Conservation (phyloP, 345 rosid genomes). For the Anastatica hierochuntica region DNA sequence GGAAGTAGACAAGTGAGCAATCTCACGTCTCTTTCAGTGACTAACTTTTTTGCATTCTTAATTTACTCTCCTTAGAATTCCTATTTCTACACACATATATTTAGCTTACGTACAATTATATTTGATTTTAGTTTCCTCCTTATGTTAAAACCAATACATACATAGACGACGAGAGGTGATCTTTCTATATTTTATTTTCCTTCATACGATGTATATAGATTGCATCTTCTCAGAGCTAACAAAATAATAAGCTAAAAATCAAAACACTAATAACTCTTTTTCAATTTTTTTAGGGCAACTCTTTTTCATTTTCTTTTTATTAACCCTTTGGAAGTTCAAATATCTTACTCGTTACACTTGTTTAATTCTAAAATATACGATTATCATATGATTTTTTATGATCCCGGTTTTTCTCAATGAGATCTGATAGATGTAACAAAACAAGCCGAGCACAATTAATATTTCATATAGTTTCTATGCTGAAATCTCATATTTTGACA, state of each 20-base stretch:
- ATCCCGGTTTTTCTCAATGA: too few relatives aligned
- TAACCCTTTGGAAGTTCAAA: too few relatives aligned
- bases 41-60: conserved; percentile 23
- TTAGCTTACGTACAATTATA: conserved; percentile 7
- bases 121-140: conserved; percentile 5
- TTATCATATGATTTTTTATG: too few relatives aligned
- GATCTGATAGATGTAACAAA: too few relatives aligned
- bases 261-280: background rate
- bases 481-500: conserved; percentile 2
- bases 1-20: conserved; percentile 48
- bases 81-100: conserved; percentile 10
- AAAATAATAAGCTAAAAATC: background rate
- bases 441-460: too few relatives aligned
- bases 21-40: conserved; percentile 52
- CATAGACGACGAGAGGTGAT: background rate
- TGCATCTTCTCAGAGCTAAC: background rate
- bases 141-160: background rate
- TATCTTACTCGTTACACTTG: too few relatives aligned
- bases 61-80: conserved; percentile 11
- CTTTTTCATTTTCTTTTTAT: too few relatives aligned
- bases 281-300: background rate
- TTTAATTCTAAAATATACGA: too few relatives aligned
- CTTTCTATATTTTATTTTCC: background rate
- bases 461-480: too few relatives aligned
- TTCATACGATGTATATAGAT: background rate